Conservation (phyloP, 441 rosid species). For the Manihot esculenta region DNA sequence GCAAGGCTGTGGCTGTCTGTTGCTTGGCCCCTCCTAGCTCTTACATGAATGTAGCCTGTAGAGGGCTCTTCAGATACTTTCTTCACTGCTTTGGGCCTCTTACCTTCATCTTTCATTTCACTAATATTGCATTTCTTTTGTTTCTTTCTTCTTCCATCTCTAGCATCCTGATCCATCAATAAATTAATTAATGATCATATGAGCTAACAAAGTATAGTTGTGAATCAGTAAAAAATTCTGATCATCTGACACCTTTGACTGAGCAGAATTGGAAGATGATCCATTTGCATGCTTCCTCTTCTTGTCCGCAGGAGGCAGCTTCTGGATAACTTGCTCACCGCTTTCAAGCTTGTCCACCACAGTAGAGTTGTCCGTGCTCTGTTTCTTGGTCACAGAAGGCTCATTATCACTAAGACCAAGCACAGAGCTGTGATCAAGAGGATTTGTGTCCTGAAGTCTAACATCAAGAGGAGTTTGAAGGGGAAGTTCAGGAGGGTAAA, state of each 20-base stretch:
- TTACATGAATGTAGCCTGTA: conserved; percentile 67
- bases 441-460: conserved; percentile 18
- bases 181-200: not conserved
- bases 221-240: not conserved
- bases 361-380: conserved; percentile 40
- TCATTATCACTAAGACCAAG: conserved; percentile 33
- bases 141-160: conserved; percentile 41
- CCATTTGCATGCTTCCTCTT: conserved; percentile 32
- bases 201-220: too few relatives aligned
- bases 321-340: conserved; percentile 47
- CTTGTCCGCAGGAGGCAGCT: conserved; percentile 24
- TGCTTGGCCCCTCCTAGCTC: conserved; percentile 88
- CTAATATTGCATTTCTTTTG: conserved; percentile 36
- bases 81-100: conserved; percentile 31
- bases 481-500: conserved; percentile 20
- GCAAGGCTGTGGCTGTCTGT: conserved; percentile 88
- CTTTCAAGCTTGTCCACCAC: conserved; percentile 45
- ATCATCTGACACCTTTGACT: conserved; percentile 33
- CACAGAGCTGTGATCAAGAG: conserved; percentile 26
- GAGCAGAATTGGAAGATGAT: conserved; percentile 30
- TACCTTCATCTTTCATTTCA: conserved; percentile 29
- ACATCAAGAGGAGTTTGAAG: conserved; percentile 17
- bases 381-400: conserved; percentile 40
- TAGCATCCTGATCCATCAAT: conserved; percentile 24
- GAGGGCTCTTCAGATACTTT: conserved; percentile 32